These are phyloP conservation scores for Apiospora arundinis DNA, from an alignment of 2,329 filamentous ascomycete genomes.

Conservation along the genomic window DNA sequence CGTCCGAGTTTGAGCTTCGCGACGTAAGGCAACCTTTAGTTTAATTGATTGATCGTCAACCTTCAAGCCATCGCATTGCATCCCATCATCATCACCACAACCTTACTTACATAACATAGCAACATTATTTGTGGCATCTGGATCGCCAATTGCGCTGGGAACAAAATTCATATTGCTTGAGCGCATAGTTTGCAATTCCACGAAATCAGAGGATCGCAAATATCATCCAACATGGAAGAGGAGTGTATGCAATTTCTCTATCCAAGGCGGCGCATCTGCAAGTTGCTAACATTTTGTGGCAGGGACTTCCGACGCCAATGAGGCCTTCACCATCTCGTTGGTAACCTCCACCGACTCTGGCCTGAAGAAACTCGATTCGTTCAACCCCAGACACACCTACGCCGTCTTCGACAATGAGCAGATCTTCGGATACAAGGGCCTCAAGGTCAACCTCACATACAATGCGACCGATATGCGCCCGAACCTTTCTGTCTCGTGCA, in stretches of 20 bases:
- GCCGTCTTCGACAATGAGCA: conserved; percentile 91
- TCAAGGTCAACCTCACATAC: conserved; percentile 76
- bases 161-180: neutral
- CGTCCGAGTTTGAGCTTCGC: neutral
- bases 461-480: conserved; percentile 78
- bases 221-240: conserved; percentile 21
- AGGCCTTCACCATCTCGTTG: conserved; percentile 68
- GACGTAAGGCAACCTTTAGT: conserved; percentile 2
- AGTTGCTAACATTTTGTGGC: neutral
- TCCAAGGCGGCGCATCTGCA: neutral
- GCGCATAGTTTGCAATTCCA: neutral
- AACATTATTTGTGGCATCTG: neutral
- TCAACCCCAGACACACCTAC: conserved; percentile 89
- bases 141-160: neutral
- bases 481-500: conserved; percentile 72
- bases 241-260: conserved; percentile 25
- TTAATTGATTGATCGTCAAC: neutral
- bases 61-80: neutral
- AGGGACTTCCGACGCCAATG: conserved; percentile 40
- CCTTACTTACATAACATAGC: neutral
- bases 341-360: conserved; percentile 55
- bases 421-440: conserved; percentile 87
- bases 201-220: neutral
- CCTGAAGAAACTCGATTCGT: conserved; percentile 67
- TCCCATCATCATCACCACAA: neutral